Conservation (phyloP, 768 basidiomycete genomes). For the Lepiota subincarnata region DNA sequence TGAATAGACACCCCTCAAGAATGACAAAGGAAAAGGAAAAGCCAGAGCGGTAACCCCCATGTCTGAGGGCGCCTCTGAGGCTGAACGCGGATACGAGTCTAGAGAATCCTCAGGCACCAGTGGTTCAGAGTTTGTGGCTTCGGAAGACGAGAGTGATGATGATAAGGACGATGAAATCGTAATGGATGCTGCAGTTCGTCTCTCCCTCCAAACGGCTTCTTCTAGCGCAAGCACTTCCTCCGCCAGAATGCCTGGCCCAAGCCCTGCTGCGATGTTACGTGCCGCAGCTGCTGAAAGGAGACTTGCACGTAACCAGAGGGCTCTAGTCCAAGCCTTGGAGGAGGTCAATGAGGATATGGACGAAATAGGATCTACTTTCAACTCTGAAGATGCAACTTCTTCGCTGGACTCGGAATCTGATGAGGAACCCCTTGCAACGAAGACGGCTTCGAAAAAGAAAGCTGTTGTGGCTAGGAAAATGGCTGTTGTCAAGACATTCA, state of each 20-base stretch:
- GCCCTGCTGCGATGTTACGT: slow-evolving; percentile 35
- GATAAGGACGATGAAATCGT: slow-evolving; percentile 48
- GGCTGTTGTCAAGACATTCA: slow-evolving; percentile 29
- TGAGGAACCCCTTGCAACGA: slow-evolving; percentile 32
- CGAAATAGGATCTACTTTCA: background rate
- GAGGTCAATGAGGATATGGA: slow-evolving; percentile 26
- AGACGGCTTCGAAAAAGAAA: slow-evolving; percentile 15
- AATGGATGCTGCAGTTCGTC: slow-evolving; percentile 52
- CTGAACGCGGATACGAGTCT: slow-evolving; percentile 31
- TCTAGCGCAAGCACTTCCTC: slow-evolving; percentile 35
- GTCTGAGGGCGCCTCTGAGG: slow-evolving; percentile 30
- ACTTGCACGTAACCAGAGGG: slow-evolving; percentile 27
- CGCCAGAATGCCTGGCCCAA: slow-evolving; percentile 28
- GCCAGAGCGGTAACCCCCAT: slow-evolving; percentile 21
- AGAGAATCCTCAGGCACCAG: slow-evolving; percentile 49
- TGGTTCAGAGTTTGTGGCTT: slow-evolving; percentile 58
- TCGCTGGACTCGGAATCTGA: background rate
- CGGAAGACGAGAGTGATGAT: slow-evolving; percentile 35
- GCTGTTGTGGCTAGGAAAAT: slow-evolving; percentile 15
- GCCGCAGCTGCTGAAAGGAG: slow-evolving; percentile 57
- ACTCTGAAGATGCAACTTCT: no score
- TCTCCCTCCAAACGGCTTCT: slow-evolving; percentile 40
- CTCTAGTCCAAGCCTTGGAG: background rate
- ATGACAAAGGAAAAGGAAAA: slow-evolving; percentile 36
- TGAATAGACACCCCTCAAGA: slow-evolving; percentile 15